These are phyloP conservation scores for Hippophae gyantsensis DNA, from an alignment of 306 rosid species.

Conservation along the genomic window DNA sequence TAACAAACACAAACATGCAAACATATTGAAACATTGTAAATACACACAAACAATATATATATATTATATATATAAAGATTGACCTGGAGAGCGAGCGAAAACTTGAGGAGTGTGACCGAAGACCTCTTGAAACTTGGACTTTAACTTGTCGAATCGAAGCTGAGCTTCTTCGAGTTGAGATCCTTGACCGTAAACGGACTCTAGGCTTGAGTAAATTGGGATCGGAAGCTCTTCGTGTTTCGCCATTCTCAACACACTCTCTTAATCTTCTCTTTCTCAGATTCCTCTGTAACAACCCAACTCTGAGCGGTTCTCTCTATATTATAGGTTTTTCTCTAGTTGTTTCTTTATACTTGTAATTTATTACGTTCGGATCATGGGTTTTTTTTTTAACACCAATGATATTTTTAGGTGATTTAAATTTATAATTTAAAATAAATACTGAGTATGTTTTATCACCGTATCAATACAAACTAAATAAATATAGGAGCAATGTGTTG, in stretches of 20 bases:
- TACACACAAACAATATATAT: neutral
- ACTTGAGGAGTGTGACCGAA: constrained; percentile 56
- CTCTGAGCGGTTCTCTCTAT: too few species aligned
- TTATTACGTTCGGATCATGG: too few species aligned
- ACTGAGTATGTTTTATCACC: too few species aligned
- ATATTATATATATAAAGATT: neutral
- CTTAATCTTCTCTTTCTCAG: neutral
- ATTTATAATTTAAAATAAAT: too few species aligned
- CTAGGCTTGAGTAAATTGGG: constrained; percentile 51
- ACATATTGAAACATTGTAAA: neutral
- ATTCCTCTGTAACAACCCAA: neutral
- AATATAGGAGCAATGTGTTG: too few species aligned
- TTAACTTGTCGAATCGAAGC: constrained; percentile 54
- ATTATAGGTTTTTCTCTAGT: too few species aligned
- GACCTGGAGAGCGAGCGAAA: constrained; percentile 95
- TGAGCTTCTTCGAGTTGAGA: constrained; percentile 74
- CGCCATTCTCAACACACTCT: constrained; percentile 29
- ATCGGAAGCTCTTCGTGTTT: constrained; percentile 81
- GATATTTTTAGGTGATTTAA: too few species aligned
- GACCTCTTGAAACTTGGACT: constrained; percentile 42
- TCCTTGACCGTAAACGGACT: constrained; percentile 57
- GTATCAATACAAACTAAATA: too few species aligned
- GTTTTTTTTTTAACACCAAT: too few species aligned
- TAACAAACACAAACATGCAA: too few species aligned
- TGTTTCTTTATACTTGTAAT: too few species aligned